Base-by-base conservation (phyloP, 2,329 filamentous ascomycete species). In the Fusarium sp. region DNA sequence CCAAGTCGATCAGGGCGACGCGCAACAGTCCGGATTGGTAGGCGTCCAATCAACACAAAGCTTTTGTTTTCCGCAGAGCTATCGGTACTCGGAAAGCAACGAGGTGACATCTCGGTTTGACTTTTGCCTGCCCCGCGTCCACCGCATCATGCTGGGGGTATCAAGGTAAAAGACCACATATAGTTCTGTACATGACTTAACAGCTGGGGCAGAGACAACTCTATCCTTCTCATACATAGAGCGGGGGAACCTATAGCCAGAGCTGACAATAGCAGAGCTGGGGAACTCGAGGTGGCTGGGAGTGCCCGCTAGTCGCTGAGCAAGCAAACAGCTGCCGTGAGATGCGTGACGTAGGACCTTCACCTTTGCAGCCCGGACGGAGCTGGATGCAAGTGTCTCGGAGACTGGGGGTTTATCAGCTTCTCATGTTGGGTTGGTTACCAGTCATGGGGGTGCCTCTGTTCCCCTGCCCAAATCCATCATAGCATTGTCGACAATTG, bases 261-360 rank as follows among this genome's bases (percentile, higher is more conserved):
- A 38, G 34, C 34, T 36, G 25, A 11, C 36, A 15, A 36, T 29
- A 35, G 43, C 32, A 41, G 34, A 42, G 28, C 22, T 50, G 43
- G 55, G 44, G 55, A 44, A 52, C 38, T 46, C 25, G 22, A 46
- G 47, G 61, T 65, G 61, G 61, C 61, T 62, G 61, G 61, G 44
- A 53, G 32, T 34, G 42, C 28, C 42, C 42, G 34, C 35, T 47
- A 25, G 32, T 15, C 24, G n/a, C n/a, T n/a, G n/a, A 38, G 8
- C 26, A 28, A 52, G 49, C 55, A 57, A 58, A 49, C 47, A 57
- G 25, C 46, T 61, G 35, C 55, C 38, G 40, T 15, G 49, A 42
- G 32, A 43, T 54, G 46, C 35, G 61, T 64, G 61, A 64, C 61
- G 61, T 64, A 65, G 61, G 50, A 61, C 55, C 53, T 44, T 53